A percentile compares a stretch with the other conserved stretches of the same genome.
Evolutionary conservation across 2,329 filamentous ascomycete genomes (phyloP).

Genomic region (Colletotrichum somersetense): DNA sequence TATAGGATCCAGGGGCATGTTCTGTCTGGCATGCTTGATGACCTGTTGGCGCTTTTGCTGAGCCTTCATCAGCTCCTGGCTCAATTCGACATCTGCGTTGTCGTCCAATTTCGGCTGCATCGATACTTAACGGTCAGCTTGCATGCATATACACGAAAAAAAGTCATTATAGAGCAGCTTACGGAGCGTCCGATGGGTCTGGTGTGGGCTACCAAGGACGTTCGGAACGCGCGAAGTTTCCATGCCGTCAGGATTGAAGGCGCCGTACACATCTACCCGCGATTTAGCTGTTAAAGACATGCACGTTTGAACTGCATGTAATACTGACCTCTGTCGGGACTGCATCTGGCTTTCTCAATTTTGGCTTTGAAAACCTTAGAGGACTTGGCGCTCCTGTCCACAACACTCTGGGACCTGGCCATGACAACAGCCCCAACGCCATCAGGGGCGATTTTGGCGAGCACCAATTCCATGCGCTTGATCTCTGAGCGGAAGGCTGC

Average conservation of each 20-base stretch:
- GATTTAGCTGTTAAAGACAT: not conserved
- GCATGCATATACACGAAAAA: too few species aligned
- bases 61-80: conserved; percentile 24
- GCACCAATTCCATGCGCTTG: conserved; percentile 53
- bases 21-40: conserved; percentile 11
- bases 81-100: conserved; percentile 36
- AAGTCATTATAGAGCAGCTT: not conserved
- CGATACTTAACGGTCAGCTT: conserved; percentile 27
- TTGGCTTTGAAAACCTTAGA: conserved; percentile 49
- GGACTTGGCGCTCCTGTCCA: conserved; percentile 52
- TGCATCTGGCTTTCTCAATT: conserved; percentile 46
- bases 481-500: conserved; percentile 55
- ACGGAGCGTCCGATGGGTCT: conserved; percentile 31
- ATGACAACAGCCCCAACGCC: conserved; percentile 60
- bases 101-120: conserved; percentile 29
- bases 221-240: not conserved
- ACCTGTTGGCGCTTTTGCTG: conserved; percentile 8
- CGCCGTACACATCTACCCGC: not conserved
- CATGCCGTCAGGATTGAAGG: not conserved
- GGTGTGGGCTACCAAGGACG: conserved; percentile 6
- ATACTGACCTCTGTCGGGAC: conserved; percentile 20
- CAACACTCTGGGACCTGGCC: conserved; percentile 57
- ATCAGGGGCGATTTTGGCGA: conserved; percentile 52
- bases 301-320: not conserved
- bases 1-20: not conserved